Evolutionary conservation across 257 asterid species (phyloP).

Genomic region (Solanum chmielewskii): DNA sequence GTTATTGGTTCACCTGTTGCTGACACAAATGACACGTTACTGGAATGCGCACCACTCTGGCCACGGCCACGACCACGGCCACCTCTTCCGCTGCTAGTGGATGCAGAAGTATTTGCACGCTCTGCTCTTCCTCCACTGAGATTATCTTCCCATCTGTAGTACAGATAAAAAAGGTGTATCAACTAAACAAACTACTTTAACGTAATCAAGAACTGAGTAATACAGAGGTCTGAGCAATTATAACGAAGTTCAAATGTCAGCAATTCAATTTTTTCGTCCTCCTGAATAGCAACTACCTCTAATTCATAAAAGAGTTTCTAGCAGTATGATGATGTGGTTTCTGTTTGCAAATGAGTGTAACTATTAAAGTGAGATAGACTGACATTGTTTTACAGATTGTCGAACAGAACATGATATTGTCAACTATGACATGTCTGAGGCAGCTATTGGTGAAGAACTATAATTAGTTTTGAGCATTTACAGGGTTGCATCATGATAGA

Average conservation of each 20-base stretch:
- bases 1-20: slow-evolving; percentile 90
- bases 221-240: background rate
- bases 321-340: background rate
- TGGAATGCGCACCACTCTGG: slow-evolving; percentile 27
- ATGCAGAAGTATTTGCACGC: slow-evolving; percentile 14
- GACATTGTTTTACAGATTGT: background rate
- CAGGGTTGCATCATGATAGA: background rate
- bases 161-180: background rate
- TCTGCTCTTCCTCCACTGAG: slow-evolving; percentile 31
- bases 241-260: background rate
- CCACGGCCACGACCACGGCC: slow-evolving; percentile 33
- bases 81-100: slow-evolving; percentile 42
- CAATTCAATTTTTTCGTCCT: background rate
- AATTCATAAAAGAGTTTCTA: background rate
- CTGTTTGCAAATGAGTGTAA: background rate
- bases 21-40: slow-evolving; percentile 47
- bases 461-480: background rate
- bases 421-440: background rate
- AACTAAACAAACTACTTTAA: background rate
- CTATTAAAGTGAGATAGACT: background rate
- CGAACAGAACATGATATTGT: background rate
- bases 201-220: background rate
- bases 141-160: slow-evolving; percentile 79
- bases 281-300: background rate
- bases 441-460: background rate